Conservation (phyloP, 2,329 filamentous ascomycete genomes). For the Helotiales sp. region DNA sequence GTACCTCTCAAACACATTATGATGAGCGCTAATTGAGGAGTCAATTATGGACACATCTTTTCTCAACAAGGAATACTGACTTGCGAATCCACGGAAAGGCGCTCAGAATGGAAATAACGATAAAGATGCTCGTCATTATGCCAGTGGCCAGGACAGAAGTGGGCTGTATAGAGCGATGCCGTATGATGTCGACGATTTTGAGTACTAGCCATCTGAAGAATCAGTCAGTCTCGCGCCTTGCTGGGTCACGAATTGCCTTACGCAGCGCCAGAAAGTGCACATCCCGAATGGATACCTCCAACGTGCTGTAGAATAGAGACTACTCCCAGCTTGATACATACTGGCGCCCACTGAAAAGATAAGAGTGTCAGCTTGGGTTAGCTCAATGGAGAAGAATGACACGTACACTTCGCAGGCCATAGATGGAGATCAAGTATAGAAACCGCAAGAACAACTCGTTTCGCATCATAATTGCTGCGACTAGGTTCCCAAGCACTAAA, state of each 20-base stretch:
- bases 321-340: constrained; percentile 38
- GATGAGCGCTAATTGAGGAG: constrained; percentile 36
- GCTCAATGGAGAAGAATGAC: not conserved
- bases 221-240: not conserved
- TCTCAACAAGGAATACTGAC: constrained; percentile 31
- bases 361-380: constrained; percentile 6
- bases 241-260: constrained; percentile 23
- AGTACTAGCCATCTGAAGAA: constrained; percentile 39
- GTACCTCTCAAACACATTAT: constrained; percentile 43
- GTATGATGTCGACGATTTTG: constrained; percentile 41
- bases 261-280: constrained; percentile 41
- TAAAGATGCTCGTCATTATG: constrained; percentile 40
- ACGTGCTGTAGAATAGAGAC: constrained; percentile 43
- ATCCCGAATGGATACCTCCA: constrained; percentile 44
- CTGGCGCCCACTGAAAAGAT: constrained; percentile 40
- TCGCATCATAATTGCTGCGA: constrained; percentile 41
- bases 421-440: constrained; percentile 40
- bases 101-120: constrained; percentile 41
- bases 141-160: constrained; percentile 39
- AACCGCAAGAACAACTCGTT: constrained; percentile 42
- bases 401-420: constrained; percentile 40
- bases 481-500: constrained; percentile 41
- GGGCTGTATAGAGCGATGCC: constrained; percentile 36
- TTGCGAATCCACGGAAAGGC: constrained; percentile 44
- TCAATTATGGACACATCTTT: constrained; percentile 15